Evolutionary conservation across 225 moss, liverwort and hornwort genomes (phyloP), one percentile per base, ranked within the genome.

Genomic region (Lunularia cruciata): DNA sequence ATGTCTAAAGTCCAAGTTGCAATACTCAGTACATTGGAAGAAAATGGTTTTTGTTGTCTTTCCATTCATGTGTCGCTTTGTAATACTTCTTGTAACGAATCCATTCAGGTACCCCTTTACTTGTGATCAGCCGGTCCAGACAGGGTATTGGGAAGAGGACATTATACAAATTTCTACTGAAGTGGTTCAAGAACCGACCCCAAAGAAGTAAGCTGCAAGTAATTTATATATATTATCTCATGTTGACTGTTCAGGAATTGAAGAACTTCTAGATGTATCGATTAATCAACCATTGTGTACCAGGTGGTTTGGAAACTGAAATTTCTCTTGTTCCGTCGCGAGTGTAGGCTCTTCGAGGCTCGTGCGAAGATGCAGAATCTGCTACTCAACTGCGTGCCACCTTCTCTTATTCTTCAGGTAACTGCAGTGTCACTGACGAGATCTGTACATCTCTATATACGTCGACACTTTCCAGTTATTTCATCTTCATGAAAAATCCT

Each of bases 371-470:
- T 73, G 68, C 62, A 69, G 33, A 39, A 27, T 37, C 58, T 78
- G 19, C 67, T 78, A 5, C 37, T 20, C 31, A 53, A 78, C 42
- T 63, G 73, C 23, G 56, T 78, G 16, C 65, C 78, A 35, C 73
- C 78, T 7, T 43, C 57, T 26, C 73, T 78, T 30, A 78, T 78
- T 39, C 72, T 78, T 47, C 78, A 78, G 72, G 77, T 73, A 36
- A 40, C 8, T 27, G n/a, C 9, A 54, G 25, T 23, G 10, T 8
- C 38, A 16, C 46, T 45, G 27, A 48, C 22, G 6, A 3, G 16
- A 4, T 5, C 1, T 48, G 47, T 19, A 48, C 1, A 48, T 1
- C 47, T 48, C 4, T 48, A 0, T 3, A 1, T 48, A n/a, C 47
- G 1, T 14, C 47, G 14, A 18, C 47, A n/a, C 1, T 14, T 48